phyloP scores from a whole-genome alignment of 371 early-diverging fungal species.

The Cokeromyces recurvatus region DNA sequence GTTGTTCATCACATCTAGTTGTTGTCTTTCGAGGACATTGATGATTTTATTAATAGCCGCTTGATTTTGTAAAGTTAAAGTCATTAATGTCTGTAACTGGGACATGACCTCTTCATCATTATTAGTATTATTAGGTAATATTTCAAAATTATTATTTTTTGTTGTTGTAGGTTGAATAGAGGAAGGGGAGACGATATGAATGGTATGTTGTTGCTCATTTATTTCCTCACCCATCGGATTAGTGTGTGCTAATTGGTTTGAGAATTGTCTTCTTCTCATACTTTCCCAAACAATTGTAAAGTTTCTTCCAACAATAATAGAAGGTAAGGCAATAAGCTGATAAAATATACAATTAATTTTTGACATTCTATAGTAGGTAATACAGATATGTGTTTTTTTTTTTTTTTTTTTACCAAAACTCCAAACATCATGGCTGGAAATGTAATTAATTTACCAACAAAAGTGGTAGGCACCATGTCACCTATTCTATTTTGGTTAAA shows the following conservation, averaged over 20 bases:
- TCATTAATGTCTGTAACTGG: constrained; percentile 43
- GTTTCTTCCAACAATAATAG: constrained; percentile 85
- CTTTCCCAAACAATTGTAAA: constrained; percentile 86
- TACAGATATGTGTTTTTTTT: too few species aligned
- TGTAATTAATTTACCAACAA: constrained; percentile 78
- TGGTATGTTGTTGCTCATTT: background rate
- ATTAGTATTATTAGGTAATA: constrained; percentile 5
- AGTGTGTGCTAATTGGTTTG: constrained; percentile 1
- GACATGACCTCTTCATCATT: constrained; percentile 40
- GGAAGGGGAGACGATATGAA: constrained; percentile 2
- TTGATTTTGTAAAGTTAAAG: constrained; percentile 51
- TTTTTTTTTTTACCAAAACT: constrained; percentile 49
- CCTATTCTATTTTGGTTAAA: constrained; percentile 23
- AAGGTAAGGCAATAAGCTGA: constrained; percentile 77
- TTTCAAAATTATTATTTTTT: constrained; percentile 1
- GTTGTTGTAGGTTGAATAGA: background rate
- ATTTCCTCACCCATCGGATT: constrained; percentile 5
- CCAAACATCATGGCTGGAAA: constrained; percentile 87
- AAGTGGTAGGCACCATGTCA: constrained; percentile 82
- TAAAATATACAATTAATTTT: background rate
- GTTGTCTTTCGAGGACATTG: constrained; percentile 39
- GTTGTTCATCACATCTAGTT: too few species aligned
- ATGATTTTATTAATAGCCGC: constrained; percentile 48
- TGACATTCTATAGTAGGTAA: background rate
- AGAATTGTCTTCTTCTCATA: constrained; percentile 43